Evolutionary conservation across 2,329 filamentous ascomycete genomes (phyloP).

Genomic region (Penicillium decumbens): DNA sequence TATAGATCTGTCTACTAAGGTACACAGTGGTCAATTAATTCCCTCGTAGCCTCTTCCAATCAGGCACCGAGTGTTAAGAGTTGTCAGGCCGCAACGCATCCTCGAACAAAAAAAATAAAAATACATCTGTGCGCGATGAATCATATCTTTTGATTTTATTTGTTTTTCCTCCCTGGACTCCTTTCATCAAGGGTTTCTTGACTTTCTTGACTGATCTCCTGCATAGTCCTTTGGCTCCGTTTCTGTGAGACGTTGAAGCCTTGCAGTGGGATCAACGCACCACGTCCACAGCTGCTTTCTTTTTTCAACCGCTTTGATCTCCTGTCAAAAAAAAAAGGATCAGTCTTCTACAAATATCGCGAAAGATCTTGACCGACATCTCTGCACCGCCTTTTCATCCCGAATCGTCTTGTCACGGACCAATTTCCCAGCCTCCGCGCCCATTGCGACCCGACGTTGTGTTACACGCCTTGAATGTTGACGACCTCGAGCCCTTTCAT

Average conservation of each 20-base stretch:
- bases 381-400: conserved; percentile 17
- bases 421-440: conserved; percentile 19
- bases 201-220: conserved; percentile 17
- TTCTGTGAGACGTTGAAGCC: conserved; percentile 20
- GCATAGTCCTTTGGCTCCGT: conserved; percentile 23
- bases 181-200: not conserved
- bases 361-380: conserved; percentile 17
- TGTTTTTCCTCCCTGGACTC: conserved; percentile 2
- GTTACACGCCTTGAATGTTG: conserved; percentile 17
- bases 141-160: conserved; percentile 6
- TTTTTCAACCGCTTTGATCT: conserved; percentile 5
- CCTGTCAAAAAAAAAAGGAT: conserved; percentile 10
- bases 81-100: conserved; percentile 26
- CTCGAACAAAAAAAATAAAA: conserved; percentile 1
- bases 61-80: conserved; percentile 16
- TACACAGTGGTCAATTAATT: not conserved
- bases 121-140: conserved; percentile 24
- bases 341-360: conserved; percentile 8
- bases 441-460: conserved; percentile 26
- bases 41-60: conserved; percentile 16
- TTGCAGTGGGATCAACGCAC: conserved; percentile 23
- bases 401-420: conserved; percentile 13
- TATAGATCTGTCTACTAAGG: no score
- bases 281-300: conserved; percentile 6
- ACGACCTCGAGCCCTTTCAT: conserved; percentile 3